Conservation (phyloP, 1,284 basidiomycete genomes). For the Xerocomus cyaneibrunnescens region DNA sequence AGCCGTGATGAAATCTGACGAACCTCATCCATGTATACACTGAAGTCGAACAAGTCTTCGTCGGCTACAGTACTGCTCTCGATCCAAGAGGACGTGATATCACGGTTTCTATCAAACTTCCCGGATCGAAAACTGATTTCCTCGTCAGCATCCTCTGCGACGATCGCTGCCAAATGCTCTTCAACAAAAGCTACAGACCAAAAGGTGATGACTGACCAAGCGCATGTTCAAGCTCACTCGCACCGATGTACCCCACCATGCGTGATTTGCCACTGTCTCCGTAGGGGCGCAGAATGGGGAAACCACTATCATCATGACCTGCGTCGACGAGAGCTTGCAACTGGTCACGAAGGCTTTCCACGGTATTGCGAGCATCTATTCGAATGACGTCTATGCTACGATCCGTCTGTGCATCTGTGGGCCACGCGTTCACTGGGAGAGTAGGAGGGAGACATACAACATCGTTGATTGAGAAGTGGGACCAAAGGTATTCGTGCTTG, state of each 20-base stretch:
- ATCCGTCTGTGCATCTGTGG: slow-evolving; percentile 48
- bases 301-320: slow-evolving; percentile 81
- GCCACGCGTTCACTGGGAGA: neutral
- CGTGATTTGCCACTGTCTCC: slow-evolving; percentile 50
- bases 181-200: neutral
- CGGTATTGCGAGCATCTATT: slow-evolving; percentile 69
- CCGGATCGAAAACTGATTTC: slow-evolving; percentile 62
- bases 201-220: slow-evolving; percentile 56
- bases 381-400: slow-evolving; percentile 66
- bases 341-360: slow-evolving; percentile 66
- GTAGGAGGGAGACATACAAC: slow-evolving; percentile 52
- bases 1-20: slow-evolving; percentile 17
- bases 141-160: slow-evolving; percentile 71
- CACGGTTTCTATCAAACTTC: slow-evolving; percentile 41
- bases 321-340: slow-evolving; percentile 56
- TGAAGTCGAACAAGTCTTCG: slow-evolving; percentile 79
- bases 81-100: slow-evolving; percentile 53
- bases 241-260: slow-evolving; percentile 91
- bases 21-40: slow-evolving; percentile 88
- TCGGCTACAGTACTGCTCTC: slow-evolving; percentile 37
- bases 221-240: slow-evolving; percentile 92
- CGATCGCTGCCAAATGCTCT: slow-evolving; percentile 51
- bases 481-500: slow-evolving; percentile 90
- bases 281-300: slow-evolving; percentile 73
- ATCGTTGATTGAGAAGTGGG: slow-evolving; percentile 68